Evolutionary conservation across 2,329 filamentous ascomycete species (phyloP), one percentile per base, ranked within the genome.

Genomic region (Diaporthe humulicola): DNA sequence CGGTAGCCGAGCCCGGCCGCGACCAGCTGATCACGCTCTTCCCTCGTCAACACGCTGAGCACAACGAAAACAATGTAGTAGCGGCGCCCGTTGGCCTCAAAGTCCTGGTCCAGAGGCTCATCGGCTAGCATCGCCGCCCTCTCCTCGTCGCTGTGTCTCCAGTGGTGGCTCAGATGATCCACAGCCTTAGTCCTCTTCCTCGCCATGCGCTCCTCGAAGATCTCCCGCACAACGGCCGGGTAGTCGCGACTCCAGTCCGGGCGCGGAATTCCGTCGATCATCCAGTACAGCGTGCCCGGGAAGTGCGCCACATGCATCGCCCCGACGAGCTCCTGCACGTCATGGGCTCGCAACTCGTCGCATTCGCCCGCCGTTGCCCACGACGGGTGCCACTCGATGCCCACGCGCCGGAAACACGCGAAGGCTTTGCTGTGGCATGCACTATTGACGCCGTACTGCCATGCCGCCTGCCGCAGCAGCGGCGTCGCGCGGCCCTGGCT

Each of bases 261-360:
- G 17, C 69, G 69, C 69, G 69, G 69, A 15, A 71, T 30, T n/a
- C 69, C 56, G 19, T 71, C 69, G 19, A 71, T 54, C 40, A 71
- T 40, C 54, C 69, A 71, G 22, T 50, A 71, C 38, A 50, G 17
- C 4, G 9, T n/a, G 54, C 38, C 22, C 10, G 67, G 15, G 15
- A 12, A 42, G 30, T 58, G 52, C 10, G 15, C 28, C 30, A 9
- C 19, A 8, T 54, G 8, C 67, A 57, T 70, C 50, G 57, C 19
- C 6, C 33, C 17, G 4, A 57, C n/a, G 22, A 58, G 8, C 8
- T 36, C 67, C n/a, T 30, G 9, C 4, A 70, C 52, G 30, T 70
- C 57, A 4, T 12, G 36, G 6, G 67, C 9, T 0, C 50, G 36
- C 5, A 57, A 25, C 12, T 57, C 50, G 19, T 25, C 36, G 9